Percentiles rank a stretch among this genome's conserved stretches.
These are phyloP conservation scores for Rutidosis leptorrhynchoides DNA, from an alignment of 129 eudicot genomes.

Conservation along the genomic window DNA sequence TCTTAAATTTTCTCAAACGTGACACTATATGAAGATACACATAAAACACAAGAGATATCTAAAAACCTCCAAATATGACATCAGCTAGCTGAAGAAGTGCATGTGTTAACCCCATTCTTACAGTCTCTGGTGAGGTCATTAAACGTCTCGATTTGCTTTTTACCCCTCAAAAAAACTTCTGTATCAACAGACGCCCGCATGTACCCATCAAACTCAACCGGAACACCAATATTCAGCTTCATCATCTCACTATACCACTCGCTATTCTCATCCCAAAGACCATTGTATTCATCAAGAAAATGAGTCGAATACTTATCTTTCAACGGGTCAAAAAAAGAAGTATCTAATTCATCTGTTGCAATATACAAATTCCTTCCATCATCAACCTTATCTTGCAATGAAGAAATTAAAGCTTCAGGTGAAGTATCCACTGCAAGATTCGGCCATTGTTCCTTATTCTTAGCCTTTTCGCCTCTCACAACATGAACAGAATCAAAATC, in stretches of 20 bases:
- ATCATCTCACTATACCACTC: constrained; percentile 74
- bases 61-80: constrained; percentile 13
- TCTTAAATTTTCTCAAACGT: constrained; percentile 26
- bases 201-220: constrained; percentile 96
- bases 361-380: constrained; percentile 72
- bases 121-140: constrained; percentile 85
- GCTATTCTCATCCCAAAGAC: constrained; percentile 76
- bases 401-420: constrained; percentile 62
- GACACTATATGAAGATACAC: constrained; percentile 25
- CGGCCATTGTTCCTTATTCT: constrained; percentile 71
- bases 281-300: constrained; percentile 75
- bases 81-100: constrained; percentile 55
- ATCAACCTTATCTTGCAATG: constrained; percentile 58
- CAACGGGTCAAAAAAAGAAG: constrained; percentile 72
- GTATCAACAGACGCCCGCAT: constrained; percentile 89
- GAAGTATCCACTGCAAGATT: constrained; percentile 77
- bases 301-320: constrained; percentile 81
- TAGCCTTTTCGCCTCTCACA: constrained; percentile 82
- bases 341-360: constrained; percentile 72
- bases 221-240: constrained; percentile 68
- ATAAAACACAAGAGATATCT: constrained; percentile 23
- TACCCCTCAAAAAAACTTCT: constrained; percentile 93
- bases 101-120: constrained; percentile 85
- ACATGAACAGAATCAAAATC: constrained; percentile 91
- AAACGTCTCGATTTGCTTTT: constrained; percentile 88